Percentiles rank a stretch among this genome's conserved stretches.
phyloP scores from a whole-genome alignment of 495 filamentous ascomycete species.

The Hypoxylon intermedium region DNA sequence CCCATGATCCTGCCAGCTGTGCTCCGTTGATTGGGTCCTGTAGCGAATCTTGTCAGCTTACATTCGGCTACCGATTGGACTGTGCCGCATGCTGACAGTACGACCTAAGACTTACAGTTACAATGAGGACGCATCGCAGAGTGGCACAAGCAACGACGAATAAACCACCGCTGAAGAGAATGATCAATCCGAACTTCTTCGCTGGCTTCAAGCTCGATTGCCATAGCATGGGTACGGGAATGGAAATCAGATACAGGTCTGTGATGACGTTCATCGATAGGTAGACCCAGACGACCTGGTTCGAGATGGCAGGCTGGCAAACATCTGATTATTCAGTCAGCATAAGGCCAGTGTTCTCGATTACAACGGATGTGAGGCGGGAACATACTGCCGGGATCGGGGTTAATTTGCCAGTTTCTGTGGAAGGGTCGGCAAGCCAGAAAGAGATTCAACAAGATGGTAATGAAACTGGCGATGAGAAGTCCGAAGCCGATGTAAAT shows the following conservation, averaged over 20 bases:
- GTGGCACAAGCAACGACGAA: conserved; percentile 60
- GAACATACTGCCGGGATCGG: conserved; percentile 58
- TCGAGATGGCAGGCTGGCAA: conserved; percentile 58
- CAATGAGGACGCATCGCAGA: conserved; percentile 56
- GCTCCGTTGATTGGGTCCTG: conserved; percentile 57
- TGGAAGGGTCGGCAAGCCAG: conserved; percentile 59
- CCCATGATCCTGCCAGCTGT: conserved; percentile 57
- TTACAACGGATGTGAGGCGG: not conserved
- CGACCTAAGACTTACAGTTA: conserved; percentile 46
- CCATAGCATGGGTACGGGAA: conserved; percentile 62
- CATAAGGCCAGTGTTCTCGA: not conserved
- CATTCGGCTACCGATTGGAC: not conserved
- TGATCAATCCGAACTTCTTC: conserved; percentile 55
- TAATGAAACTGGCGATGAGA: conserved; percentile 57
- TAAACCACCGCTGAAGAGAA: conserved; percentile 57
- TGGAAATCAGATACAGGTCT: conserved; percentile 58
- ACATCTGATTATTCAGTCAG: conserved; percentile 38
- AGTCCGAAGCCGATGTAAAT: conserved; percentile 61
- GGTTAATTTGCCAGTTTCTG: conserved; percentile 61
- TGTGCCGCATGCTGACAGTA: not conserved
- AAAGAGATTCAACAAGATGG: conserved; percentile 59
- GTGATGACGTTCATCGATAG: conserved; percentile 54
- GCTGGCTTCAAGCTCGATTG: conserved; percentile 50
- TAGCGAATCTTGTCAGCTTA: conserved; percentile 5
- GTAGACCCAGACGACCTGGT: conserved; percentile 51